Conservation (phyloP, 225 moss, liverwort and hornwort genomes). For the Lunularia cruciata region DNA sequence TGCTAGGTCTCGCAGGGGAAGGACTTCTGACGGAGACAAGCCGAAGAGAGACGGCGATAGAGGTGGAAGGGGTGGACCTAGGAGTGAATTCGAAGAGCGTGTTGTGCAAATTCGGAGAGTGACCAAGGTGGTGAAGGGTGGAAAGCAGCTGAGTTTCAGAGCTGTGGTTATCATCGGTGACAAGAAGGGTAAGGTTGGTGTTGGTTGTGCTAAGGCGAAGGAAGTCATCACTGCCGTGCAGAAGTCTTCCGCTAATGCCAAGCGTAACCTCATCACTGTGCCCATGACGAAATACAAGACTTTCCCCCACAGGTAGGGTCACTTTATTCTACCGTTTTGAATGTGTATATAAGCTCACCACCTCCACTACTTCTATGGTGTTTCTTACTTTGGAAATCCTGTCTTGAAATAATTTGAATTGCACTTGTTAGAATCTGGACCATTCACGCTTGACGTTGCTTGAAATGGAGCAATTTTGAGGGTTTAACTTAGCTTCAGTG, state of each 20-base stretch:
- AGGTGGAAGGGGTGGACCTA: slow-evolving; percentile 40
- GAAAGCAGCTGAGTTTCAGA: slow-evolving; percentile 95
- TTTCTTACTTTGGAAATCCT: neutral
- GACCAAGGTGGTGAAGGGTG: slow-evolving; percentile 98
- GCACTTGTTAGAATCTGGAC: too few relatives aligned
- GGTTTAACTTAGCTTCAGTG: neutral
- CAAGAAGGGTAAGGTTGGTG: slow-evolving; percentile 91
- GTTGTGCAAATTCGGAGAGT: slow-evolving; percentile 98
- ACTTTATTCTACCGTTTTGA: neutral
- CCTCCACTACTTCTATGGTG: neutral
- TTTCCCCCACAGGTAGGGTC: slow-evolving; percentile 81
- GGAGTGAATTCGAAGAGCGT: slow-evolving; percentile 75
- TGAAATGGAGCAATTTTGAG: too few relatives aligned
- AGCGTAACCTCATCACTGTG: slow-evolving; percentile 76
- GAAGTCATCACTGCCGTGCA: slow-evolving; percentile 97
- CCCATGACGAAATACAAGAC: slow-evolving; percentile 98
- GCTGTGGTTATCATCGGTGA: slow-evolving; percentile 96
- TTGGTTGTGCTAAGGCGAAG: slow-evolving; percentile 90
- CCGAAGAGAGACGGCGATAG: slow-evolving; percentile 36
- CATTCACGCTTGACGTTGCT: too few relatives aligned
- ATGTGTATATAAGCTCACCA: neutral
- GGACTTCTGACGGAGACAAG: slow-evolving; percentile 40
- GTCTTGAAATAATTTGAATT: too few relatives aligned
- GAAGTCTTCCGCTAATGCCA: slow-evolving; percentile 76
- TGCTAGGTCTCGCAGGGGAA: slow-evolving; percentile 43